Base-by-base conservation (phyloP, 495 filamentous ascomycete genomes). In the Aspergillus biplanus region DNA sequence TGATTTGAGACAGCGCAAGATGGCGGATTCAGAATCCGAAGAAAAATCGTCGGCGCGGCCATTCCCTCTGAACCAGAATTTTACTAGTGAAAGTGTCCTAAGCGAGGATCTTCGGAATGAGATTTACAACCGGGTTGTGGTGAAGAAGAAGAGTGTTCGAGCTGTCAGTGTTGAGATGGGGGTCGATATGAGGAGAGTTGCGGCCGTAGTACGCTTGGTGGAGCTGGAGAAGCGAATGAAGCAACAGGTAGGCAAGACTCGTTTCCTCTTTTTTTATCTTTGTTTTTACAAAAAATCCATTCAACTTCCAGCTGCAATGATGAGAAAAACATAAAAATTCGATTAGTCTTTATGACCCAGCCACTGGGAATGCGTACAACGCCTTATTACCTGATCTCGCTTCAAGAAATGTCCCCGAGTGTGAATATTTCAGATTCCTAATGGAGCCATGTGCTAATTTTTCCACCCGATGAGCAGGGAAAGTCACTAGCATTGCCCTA, bases 341-440 rank as follows among this genome's bases (percentile, higher is more conserved):
- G 94, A 97, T 99, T 97, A 97, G 94, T 97, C 94, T 97, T 94
- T 82, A 97, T 97, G 94, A 97, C 92, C 86, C 75, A 72, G 63
- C 72, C 67, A 27, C 69, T 68, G 75, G 69, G 75, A 69, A 86
- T 92, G 90, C 86, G 91, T 92, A 92, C 77, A 87, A 82, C 82
- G 72, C 64, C 65, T 66, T 66, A 67, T 68, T 70, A 54, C 64
- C 74, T 76, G 74, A 75, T 66, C 47, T 6, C 11, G 47, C 47
- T 21, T 9, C 11, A n/a, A 50, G 9, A 49, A 49, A 21, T 27
- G 27, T 18, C 8, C 21, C 9, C 27, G 18, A 4, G 47, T 21
- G 47, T 9, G 16, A 27, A 27, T 6, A 0, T 42, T 68, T 33
- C 18, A 58, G 21, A 33, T 18, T 39, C 31, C n/a, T 49, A 15